phyloP scores from a whole-genome alignment of 306 rosid genomes.

The Sindora glabra region DNA sequence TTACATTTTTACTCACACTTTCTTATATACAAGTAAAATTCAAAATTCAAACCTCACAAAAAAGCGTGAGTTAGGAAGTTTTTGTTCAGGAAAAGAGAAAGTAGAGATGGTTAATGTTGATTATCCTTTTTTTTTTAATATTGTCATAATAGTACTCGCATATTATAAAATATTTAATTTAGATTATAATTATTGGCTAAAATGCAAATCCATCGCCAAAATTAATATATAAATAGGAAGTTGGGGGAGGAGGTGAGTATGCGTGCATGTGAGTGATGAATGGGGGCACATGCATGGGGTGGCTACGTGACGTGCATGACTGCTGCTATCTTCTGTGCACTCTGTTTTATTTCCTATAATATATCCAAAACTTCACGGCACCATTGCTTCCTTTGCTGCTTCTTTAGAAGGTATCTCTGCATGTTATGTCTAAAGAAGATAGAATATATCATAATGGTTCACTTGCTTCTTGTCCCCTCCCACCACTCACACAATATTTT shows the following conservation, averaged over 20 bases:
- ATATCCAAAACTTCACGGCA: constrained; percentile 23
- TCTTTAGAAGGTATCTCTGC: constrained; percentile 50
- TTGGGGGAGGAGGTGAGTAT: not conserved
- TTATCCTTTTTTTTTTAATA: no score
- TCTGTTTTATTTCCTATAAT: constrained; percentile 19
- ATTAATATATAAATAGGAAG: not conserved
- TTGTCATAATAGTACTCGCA: no score
- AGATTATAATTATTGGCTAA: no score
- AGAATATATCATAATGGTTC: no score
- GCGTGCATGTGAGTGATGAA: constrained; percentile 64
- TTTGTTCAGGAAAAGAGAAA: no score
- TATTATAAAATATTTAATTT: no score
- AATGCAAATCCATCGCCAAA: no score
- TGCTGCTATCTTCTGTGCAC: not conserved
- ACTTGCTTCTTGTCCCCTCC: constrained; percentile 46
- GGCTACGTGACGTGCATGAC: constrained; percentile 61
- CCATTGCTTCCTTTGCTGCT: constrained; percentile 42
- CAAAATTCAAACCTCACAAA: no score
- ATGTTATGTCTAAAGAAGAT: constrained; percentile 40
- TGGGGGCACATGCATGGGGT: constrained; percentile 71
- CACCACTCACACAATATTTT: not conserved
- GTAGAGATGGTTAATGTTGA: no score
- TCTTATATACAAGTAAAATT: no score
- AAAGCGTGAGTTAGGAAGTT: no score
- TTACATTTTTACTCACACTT: no score